Percentiles rank a stretch among this genome's conserved stretches.
Conservation (phyloP, 768 basidiomycete genomes). For the Boletus reticulatus region DNA sequence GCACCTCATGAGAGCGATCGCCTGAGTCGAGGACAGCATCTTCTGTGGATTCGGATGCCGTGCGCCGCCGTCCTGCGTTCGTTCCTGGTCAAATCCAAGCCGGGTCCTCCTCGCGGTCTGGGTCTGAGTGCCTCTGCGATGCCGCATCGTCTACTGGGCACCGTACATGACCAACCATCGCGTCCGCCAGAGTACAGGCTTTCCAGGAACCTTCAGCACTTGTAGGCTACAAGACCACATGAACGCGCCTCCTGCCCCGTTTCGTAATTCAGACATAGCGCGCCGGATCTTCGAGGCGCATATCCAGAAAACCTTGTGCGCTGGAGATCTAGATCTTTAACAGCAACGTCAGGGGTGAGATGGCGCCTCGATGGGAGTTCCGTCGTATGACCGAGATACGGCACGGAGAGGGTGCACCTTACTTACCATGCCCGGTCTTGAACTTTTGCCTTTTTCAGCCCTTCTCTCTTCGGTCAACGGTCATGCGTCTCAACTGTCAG, state of each 20-base stretch:
- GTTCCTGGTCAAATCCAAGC: not conserved
- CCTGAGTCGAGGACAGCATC: not conserved
- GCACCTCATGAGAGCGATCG: not conserved
- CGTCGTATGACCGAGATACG: slow-evolving; percentile 82
- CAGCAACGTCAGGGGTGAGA: slow-evolving; percentile 62
- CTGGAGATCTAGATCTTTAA: slow-evolving; percentile 64
- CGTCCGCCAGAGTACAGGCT: slow-evolving; percentile 26
- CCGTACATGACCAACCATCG: slow-evolving; percentile 16
- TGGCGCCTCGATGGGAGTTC: slow-evolving; percentile 83
- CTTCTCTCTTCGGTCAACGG: no score
- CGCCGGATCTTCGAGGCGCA: slow-evolving; percentile 59
- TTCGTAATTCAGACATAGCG: slow-evolving; percentile 42
- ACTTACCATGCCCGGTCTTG: no score
- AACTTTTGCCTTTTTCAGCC: no score
- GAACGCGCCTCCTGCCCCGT: slow-evolving; percentile 46
- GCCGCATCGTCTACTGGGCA: slow-evolving; percentile 22
- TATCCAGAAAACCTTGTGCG: slow-evolving; percentile 61
- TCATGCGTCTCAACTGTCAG: no score
- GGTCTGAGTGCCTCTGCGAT: not conserved
- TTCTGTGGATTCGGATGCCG: not conserved
- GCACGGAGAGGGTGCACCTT: slow-evolving; percentile 63
- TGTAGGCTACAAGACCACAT: slow-evolving; percentile 66
- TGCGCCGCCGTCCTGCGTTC: no score
- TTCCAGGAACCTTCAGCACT: slow-evolving; percentile 56
- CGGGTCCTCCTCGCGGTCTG: not conserved